Conservation (phyloP, 2,329 filamentous ascomycete genomes). For the Emergomyces orientalis region DNA sequence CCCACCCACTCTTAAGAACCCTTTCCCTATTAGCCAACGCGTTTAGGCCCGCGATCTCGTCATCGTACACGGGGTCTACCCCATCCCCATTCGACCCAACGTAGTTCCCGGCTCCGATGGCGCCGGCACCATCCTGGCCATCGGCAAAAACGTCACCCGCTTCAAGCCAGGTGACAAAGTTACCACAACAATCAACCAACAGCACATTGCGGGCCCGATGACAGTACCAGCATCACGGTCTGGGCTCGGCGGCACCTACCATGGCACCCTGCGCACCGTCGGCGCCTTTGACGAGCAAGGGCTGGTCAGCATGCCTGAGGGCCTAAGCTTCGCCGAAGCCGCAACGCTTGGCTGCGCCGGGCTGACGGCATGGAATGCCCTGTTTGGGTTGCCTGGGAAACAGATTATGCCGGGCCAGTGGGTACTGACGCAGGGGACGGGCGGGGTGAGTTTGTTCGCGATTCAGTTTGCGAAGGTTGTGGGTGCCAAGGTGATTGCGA, state of each 20-base stretch:
- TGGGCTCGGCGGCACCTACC: background rate
- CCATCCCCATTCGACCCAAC: conserved; percentile 11
- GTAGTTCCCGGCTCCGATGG: conserved; percentile 37
- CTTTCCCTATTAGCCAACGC: background rate
- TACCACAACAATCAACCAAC: conserved; percentile 24
- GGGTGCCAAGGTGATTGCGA: conserved; percentile 45
- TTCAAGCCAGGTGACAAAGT: conserved; percentile 47
- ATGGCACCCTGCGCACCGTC: conserved; percentile 3
- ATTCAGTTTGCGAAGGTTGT: conserved; percentile 40
- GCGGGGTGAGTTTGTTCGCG: conserved; percentile 45
- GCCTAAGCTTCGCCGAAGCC: conserved; percentile 6
- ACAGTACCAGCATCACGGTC: conserved; percentile 5
- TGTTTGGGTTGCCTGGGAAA: conserved; percentile 41
- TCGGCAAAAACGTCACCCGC: conserved; percentile 41
- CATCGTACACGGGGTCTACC: background rate
- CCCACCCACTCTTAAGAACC: background rate
- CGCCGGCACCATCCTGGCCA: conserved; percentile 42
- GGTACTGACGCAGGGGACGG: conserved; percentile 47
- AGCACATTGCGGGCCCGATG: conserved; percentile 18
- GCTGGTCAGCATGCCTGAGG: conserved; percentile 3
- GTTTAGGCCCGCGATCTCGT: conserved; percentile 4
- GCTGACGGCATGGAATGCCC: conserved; percentile 44
- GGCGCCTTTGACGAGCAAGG: conserved; percentile 8
- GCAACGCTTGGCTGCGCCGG: conserved; percentile 41
- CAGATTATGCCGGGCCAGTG: conserved; percentile 31